Evolutionary conservation across 306 rosid genomes (phyloP).

Genomic region (Begonia masoniana): DNA sequence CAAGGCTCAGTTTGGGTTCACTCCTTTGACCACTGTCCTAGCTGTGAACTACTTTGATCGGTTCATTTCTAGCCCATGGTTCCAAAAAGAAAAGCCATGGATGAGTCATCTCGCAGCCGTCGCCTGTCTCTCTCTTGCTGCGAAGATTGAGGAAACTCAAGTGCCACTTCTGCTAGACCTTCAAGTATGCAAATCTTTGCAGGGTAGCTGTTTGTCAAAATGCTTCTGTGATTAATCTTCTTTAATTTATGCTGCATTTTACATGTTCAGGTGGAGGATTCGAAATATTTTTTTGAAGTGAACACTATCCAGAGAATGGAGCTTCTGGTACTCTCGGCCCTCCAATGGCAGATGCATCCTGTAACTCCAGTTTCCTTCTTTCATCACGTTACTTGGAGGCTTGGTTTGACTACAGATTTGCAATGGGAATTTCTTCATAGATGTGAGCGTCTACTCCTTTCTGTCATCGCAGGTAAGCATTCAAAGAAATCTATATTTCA

Average conservation of each 20-base stretch:
- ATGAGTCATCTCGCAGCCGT: constrained; percentile 71
- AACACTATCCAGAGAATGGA: constrained; percentile 92
- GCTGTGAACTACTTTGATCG: constrained; percentile 94
- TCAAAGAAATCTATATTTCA: not conserved
- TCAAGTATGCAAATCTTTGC: constrained; percentile 42
- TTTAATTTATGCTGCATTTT: not conserved
- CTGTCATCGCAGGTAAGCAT: constrained; percentile 44
- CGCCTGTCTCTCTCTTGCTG: constrained; percentile 81
- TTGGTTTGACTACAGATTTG: constrained; percentile 52
- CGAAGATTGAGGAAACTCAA: constrained; percentile 77
- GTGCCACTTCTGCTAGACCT: constrained; percentile 74
- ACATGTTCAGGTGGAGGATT: constrained; percentile 52
- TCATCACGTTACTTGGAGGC: constrained; percentile 66
- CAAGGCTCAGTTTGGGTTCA: constrained; percentile 44
- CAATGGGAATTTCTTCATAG: constrained; percentile 67
- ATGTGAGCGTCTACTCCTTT: constrained; percentile 63
- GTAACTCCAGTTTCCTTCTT: constrained; percentile 86
- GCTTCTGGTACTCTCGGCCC: constrained; percentile 75
- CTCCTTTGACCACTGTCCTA: constrained; percentile 56
- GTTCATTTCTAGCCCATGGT: constrained; percentile 36
- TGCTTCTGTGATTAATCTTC: constrained; percentile 11
- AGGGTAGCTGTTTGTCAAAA: constrained; percentile 34
- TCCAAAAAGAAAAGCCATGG: constrained; percentile 71
- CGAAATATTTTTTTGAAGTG: constrained; percentile 65
- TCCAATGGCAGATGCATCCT: constrained; percentile 86